Base-by-base conservation (phyloP, 805 yeast genomes). In the Yarrowia keelungensis region DNA sequence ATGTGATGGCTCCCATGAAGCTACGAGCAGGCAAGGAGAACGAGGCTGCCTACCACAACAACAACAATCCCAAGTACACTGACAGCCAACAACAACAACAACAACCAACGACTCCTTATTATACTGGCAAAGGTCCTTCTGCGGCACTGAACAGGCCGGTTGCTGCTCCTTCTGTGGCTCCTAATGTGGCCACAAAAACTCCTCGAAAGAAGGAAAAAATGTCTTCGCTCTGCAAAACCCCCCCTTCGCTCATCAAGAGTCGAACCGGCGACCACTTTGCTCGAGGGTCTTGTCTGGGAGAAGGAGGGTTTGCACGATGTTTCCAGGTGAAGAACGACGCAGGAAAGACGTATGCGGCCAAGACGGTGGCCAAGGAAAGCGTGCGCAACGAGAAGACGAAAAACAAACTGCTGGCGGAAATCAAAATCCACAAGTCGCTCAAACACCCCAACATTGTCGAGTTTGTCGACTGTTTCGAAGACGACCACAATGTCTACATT, bases 271-370 rank as follows among this genome's bases (percentile, higher is more conserved):
- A 91, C 76, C 96, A 92, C 74, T 95, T 90, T 79, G 91, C 90
- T 72, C 86, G 98, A 76, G 98, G 98, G 1, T 83, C 83, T 70
- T 93, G 92, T 74, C 82, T 95, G 43, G 99, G 99, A 45, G 98
- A 94, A 73, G 99, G 99, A 70, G 99, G 99, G 0, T 95, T 95
- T 82, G 99, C 99, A 16, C 87, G 98, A 76, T 95, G 99, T 77
- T 95, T 95, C 80, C 98, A 95, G 78, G 95, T 95, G 83, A 91
- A 90, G 76, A 97, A 93, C 79, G 89, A 92, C 71, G 82, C 85
- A 72, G 98, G 98, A 43, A 86, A 87, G 75, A 85, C 91, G 1
- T 95, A 83, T 79, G 99, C 99, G 19, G 99, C 99, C 41, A 95
- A 95, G 76, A 96, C 99, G 0, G 97, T 95, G 45, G 99, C 99